These are phyloP conservation scores for Candida albicans DNA, from an alignment of 1,139 yeast species.

Conservation along the genomic window DNA sequence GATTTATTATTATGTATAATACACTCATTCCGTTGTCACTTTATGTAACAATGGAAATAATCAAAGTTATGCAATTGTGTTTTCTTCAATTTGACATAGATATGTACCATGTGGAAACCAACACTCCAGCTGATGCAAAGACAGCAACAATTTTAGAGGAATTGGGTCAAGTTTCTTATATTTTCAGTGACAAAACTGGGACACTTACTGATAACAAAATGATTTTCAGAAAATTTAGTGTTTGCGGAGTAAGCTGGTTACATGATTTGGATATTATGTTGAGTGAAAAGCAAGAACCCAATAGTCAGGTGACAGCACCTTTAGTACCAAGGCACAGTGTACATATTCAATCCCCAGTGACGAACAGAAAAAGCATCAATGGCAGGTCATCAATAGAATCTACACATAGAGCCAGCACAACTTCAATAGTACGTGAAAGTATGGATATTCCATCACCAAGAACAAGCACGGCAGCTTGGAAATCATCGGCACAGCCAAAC, in stretches of 20 bases:
- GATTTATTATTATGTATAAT: conserved; percentile 94
- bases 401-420: conserved; percentile 27
- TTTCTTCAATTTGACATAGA: conserved; percentile 88
- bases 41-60: conserved; percentile 95
- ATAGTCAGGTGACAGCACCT: conserved; percentile 10
- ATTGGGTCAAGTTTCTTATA: conserved; percentile 91
- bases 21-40: conserved; percentile 93
- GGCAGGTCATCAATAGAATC: conserved; percentile 2
- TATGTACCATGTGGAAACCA: conserved; percentile 81
- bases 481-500: conserved; percentile 39
- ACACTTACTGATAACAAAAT: conserved; percentile 89
- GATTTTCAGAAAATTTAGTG: conserved; percentile 81
- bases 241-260: conserved; percentile 86
- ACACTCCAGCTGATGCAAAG: conserved; percentile 92
- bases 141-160: conserved; percentile 96
- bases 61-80: conserved; percentile 81
- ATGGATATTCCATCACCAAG: conserved; percentile 18
- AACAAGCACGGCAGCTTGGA: conserved; percentile 30
- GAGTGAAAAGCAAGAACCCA: conserved; percentile 20
- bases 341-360: conserved; percentile 22
- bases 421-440: conserved; percentile 35
- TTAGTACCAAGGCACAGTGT: conserved; percentile 15
- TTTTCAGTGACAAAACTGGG: conserved; percentile 96
- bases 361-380: background rate
- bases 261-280: conserved; percentile 66